Base-by-base conservation (phyloP, 805 yeast species). In the Candida sakaeoensis region DNA sequence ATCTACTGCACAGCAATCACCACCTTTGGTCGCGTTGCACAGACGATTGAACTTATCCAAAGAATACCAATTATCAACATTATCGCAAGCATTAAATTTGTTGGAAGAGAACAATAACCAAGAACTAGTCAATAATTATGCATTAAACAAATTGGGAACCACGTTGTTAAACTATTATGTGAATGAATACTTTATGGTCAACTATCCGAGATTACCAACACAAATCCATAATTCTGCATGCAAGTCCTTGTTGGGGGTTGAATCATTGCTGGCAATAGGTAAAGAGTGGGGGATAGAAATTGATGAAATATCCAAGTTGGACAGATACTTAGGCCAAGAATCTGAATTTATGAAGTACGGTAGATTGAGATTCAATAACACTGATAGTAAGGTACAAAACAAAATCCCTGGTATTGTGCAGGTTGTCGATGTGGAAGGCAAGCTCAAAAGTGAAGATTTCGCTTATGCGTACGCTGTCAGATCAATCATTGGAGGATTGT, bases 201-300 rank as follows among this genome's bases (percentile, higher is more conserved):
- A 75, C 48, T 89, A 89, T 59, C 99, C 99, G 39, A 78, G 99
- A 58, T 72, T 93, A 37, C 99, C 99, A 13, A 74, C 83, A 45
- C 75, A 79, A 7, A 82, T 90, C 19, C 74, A 88, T 41, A 78
- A 81, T 51, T 79, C 81, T 5, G 86, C 95, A 0, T 80, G 85
- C 7, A 82, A 85, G 49, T 75, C 93, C 1, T 85, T 80, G 56
- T 74, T 85, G 55, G 85, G 91, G 3, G 75, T 78, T 25, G 74
- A 70, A 12, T 74, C 88, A 0, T 68, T 93, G 42, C 67, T 77
- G 26, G 75, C 74, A 36, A 67, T 89, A 18, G 96, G 89, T 25
- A 74, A 72, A 52, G 55, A 66, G 14, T 93, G 97, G 97, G 99
- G 99, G 65, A 80, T 93, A 36, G 90, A 88, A 61, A 71, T 75